Percentiles rank a stretch among this genome's conserved stretches.
Conservation (phyloP, 495 filamentous ascomycete species). For the Wilcoxina mikolae region DNA sequence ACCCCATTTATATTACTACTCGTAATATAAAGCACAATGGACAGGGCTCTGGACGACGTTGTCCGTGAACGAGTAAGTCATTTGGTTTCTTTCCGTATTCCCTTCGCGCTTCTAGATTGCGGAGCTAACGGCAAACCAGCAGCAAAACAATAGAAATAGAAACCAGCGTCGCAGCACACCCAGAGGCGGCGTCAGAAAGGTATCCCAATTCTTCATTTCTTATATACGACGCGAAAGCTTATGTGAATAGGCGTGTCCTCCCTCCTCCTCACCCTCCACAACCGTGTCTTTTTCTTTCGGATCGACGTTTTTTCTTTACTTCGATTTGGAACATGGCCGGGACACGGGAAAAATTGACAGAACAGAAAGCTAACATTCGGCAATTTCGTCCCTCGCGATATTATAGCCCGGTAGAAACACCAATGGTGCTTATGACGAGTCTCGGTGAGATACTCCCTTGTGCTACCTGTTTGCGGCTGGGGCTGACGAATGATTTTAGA, state of each 20-base stretch:
- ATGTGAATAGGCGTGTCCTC: constrained; percentile 24
- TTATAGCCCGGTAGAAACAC: constrained; percentile 3
- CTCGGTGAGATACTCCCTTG: constrained; percentile 1
- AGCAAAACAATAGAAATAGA: constrained; percentile 16
- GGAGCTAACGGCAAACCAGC: not conserved
- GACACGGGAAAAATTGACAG: not conserved
- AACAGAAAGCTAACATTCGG: constrained; percentile 7
- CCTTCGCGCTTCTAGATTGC: not conserved
- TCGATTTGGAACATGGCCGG: not conserved
- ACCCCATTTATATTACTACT: no score
- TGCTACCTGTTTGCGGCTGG: not conserved
- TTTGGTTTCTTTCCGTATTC: no score
- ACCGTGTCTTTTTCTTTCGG: constrained; percentile 6
- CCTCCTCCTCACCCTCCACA: constrained; percentile 17
- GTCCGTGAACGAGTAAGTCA: constrained; percentile 62
- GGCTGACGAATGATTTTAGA: constrained; percentile 17
- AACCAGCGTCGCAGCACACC: constrained; percentile 18
- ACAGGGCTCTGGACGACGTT: constrained; percentile 72
- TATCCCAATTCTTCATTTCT: not conserved
- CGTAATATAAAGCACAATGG: constrained; percentile 40
- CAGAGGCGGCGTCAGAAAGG: constrained; percentile 29
- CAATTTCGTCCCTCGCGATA: not conserved
- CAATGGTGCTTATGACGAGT: constrained; percentile 5
- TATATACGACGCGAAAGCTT: not conserved
- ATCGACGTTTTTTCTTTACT: not conserved